These are phyloP conservation scores for Aphanomyces euteiches DNA, from an alignment of 352 stramenopile species.

Conservation along the genomic window DNA sequence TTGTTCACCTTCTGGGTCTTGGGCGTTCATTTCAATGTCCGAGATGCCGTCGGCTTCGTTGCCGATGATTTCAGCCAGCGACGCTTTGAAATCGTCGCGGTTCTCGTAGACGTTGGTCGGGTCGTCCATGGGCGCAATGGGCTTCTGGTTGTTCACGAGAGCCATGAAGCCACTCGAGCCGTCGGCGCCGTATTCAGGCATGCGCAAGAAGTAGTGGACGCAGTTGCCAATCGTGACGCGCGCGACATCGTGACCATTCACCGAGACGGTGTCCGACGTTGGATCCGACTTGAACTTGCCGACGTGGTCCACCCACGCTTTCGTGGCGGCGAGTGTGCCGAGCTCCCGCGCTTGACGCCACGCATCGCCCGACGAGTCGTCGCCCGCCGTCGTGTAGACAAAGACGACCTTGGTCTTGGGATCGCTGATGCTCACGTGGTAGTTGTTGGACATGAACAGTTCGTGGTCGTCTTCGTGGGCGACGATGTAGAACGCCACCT, in stretches of 20 bases:
- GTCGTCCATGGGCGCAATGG: conserved; percentile 2
- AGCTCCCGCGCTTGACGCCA: conserved; percentile 13
- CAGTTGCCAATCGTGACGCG: conserved; percentile 7
- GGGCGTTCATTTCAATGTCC: background rate
- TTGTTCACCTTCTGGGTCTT: conserved; percentile 7
- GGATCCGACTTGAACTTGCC: background rate
- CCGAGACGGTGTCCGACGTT: background rate
- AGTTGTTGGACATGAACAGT: conserved; percentile 15
- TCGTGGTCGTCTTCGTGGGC: conserved; percentile 29
- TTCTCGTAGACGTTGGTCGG: conserved; percentile 1
- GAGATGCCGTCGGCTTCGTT: conserved; percentile 2
- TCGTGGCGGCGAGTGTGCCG: conserved; percentile 12
- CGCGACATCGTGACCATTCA: background rate
- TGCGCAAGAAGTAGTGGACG: conserved; percentile 16
- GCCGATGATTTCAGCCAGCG: conserved; percentile 1
- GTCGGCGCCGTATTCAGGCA: background rate
- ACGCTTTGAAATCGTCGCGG: background rate
- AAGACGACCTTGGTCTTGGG: conserved; percentile 7
- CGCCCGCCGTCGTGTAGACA: conserved; percentile 20
- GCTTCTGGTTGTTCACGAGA: background rate
- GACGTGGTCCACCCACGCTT: conserved; percentile 10
- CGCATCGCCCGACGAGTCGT: background rate
- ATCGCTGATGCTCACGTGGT: background rate
- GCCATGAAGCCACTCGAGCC: background rate
- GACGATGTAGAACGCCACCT: conserved; percentile 5